Evolutionary conservation across 495 filamentous ascomycete species (phyloP), one percentile per base, ranked within the genome.

Genomic region (Saxispiralis lemnorum): DNA sequence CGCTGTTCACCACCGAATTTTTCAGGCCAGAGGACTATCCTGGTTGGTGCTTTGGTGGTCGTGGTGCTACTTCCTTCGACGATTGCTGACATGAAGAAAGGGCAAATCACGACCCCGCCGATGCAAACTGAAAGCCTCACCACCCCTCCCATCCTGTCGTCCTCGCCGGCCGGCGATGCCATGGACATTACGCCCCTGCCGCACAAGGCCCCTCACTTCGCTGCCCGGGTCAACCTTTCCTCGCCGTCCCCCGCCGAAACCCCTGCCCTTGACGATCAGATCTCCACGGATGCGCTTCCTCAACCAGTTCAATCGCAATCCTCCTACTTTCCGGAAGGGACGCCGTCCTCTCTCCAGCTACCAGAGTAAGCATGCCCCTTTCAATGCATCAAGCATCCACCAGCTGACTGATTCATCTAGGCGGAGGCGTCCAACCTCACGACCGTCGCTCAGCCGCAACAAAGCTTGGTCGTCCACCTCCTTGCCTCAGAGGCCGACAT

Each of bases 131-230:
- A 83, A 57, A 71, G 69, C 51, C 70, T 80, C 55, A 89, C 78
- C 7, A 95, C 88, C 6, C 87, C 89, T 38, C 83, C 83, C 10
- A 66, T 87, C 14, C 79, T 78, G 33, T 72, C 76, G 2, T 92
- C 88, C 10, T 95, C 89, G 6, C 87, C 88, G 10, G 70, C 68
- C 12, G 65, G 70, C n/a, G 86, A 95, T 49, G 65, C 69, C 31
- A 95, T 96, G 86, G 92, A 96, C 52, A 78, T 93, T 63, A 94
- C 87, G 16, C 89, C 89, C 11, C 62, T 96, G 32, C 89, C 87
- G 11, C 88, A 93, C 60, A 97, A 95, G 64, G 68, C 72, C 17
- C 69, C 82, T 9, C 84, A 77, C 53, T 54, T 66, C 37, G 56
- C 61, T 11, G 63, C 66, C 5, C 68, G 79, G 46, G 60, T 83